phyloP scores from a whole-genome alignment of 306 rosid genomes.

The Acacia crassicarpa region DNA sequence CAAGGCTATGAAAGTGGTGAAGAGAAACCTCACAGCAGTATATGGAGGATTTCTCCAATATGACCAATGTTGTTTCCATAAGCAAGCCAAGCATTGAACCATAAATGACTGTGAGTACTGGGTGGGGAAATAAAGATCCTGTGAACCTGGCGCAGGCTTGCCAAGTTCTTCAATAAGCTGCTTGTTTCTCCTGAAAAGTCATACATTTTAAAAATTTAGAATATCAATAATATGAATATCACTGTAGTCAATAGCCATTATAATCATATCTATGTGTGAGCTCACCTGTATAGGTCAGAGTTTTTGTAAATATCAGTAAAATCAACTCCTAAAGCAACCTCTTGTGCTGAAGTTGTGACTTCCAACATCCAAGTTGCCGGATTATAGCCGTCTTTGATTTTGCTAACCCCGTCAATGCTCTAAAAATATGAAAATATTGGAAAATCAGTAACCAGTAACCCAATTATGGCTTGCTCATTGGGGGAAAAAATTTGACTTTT shows the following conservation, averaged over 20 bases:
- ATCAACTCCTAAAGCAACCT: constrained; percentile 54
- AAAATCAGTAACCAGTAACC: constrained; percentile 9
- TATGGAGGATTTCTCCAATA: constrained; percentile 62
- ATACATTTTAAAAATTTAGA: constrained; percentile 20
- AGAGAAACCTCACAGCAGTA: constrained; percentile 48
- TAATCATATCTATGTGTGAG: not conserved
- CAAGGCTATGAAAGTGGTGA: constrained; percentile 40
- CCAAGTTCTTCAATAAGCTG: constrained; percentile 64
- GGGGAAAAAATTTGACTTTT: not conserved
- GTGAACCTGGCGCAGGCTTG: constrained; percentile 51
- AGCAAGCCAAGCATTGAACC: constrained; percentile 72
- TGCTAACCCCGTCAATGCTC: constrained; percentile 58
- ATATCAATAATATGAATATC: not conserved
- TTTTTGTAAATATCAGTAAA: constrained; percentile 56
- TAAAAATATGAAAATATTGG: constrained; percentile 16
- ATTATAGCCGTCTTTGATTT: constrained; percentile 79
- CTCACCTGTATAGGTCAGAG: constrained; percentile 59
- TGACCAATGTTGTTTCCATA: constrained; percentile 74
- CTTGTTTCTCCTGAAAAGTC: constrained; percentile 71
- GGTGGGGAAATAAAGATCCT: constrained; percentile 62
- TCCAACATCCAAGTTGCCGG: constrained; percentile 98
- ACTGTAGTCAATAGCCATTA: not conserved
- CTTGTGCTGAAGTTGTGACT: constrained; percentile 62
- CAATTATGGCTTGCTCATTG: not conserved
- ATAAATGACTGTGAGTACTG: constrained; percentile 60